Evolutionary conservation across 768 basidiomycete genomes (phyloP).

Genomic region (Podaxis mareebaensis): DNA sequence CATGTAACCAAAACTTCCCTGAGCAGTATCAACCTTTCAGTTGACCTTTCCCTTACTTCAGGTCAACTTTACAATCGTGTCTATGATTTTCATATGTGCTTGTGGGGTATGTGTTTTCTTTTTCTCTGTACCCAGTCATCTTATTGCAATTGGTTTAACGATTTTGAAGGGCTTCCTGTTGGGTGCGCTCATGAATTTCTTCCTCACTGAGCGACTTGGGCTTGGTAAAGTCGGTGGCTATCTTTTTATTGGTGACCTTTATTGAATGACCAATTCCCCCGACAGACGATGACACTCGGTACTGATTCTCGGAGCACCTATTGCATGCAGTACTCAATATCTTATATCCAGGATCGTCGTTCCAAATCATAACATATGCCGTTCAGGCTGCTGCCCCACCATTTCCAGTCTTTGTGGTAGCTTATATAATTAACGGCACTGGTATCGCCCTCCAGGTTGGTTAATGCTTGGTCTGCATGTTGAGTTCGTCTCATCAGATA

Average conservation of each 20-base stretch:
- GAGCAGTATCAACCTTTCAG: not conserved
- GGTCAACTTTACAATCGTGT: slow-evolving; percentile 57
- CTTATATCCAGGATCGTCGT: slow-evolving; percentile 48
- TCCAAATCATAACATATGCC: slow-evolving; percentile 52
- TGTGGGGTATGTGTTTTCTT: slow-evolving; percentile 33
- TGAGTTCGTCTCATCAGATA: not conserved
- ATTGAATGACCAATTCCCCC: not conserved
- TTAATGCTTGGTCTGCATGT: slow-evolving; percentile 1
- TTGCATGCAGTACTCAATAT: slow-evolving; percentile 16
- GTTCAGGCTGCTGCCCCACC: slow-evolving; percentile 58
- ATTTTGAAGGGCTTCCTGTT: slow-evolving; percentile 37
- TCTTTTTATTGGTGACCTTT: not conserved
- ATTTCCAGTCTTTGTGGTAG: slow-evolving; percentile 61
- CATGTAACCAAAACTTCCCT: slow-evolving; percentile 30
- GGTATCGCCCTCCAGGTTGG: slow-evolving; percentile 48
- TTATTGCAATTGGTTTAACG: not conserved
- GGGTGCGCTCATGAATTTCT: slow-evolving; percentile 41
- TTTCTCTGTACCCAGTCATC: not conserved
- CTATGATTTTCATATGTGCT: slow-evolving; percentile 55
- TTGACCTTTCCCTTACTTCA: slow-evolving; percentile 17
- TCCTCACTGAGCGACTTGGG: slow-evolving; percentile 35
- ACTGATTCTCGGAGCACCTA: slow-evolving; percentile 28
- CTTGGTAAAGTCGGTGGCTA: slow-evolving; percentile 40
- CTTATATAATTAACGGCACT: slow-evolving; percentile 42
- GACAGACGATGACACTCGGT: slow-evolving; percentile 12